Percentiles rank a stretch among this genome's conserved stretches.
phyloP scores from a whole-genome alignment of 495 filamentous ascomycete genomes.

The Thermothielavioides terrestris region DNA sequence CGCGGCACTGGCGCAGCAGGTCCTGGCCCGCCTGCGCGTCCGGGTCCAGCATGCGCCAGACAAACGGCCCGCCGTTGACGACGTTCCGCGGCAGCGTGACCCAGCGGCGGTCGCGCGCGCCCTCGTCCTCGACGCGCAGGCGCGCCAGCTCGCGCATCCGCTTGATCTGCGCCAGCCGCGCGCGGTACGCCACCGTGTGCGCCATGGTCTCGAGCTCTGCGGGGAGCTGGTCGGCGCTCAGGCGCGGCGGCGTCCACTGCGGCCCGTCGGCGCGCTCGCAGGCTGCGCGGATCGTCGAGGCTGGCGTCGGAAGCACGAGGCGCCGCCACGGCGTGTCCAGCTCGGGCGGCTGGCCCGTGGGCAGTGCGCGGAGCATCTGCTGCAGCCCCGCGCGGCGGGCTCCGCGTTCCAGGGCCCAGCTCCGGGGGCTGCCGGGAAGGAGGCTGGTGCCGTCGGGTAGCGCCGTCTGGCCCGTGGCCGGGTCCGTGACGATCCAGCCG shows the following conservation, averaged over 20 bases:
- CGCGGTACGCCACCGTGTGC: slow-evolving; percentile 4
- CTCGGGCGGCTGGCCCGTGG: slow-evolving; percentile 12
- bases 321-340: slow-evolving; percentile 22
- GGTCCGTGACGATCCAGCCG: slow-evolving; percentile 4
- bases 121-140: not conserved
- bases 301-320: slow-evolving; percentile 22
- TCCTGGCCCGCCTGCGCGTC: slow-evolving; percentile 6
- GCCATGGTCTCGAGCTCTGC: slow-evolving; percentile 15
- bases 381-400: slow-evolving; percentile 35
- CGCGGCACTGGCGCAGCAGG: slow-evolving; percentile 4
- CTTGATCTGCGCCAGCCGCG: not conserved
- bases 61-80: slow-evolving; percentile 10
- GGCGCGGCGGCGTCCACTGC: slow-evolving; percentile 11
- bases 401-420: slow-evolving; percentile 24
- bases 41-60: slow-evolving; percentile 10
- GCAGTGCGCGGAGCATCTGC: slow-evolving; percentile 25
- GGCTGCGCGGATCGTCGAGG: not conserved
- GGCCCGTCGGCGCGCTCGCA: not conserved
- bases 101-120: not conserved
- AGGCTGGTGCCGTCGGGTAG: slow-evolving; percentile 11
- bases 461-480: not conserved
- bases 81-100: slow-evolving; percentile 14
- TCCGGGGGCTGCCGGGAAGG: not conserved
- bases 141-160: slow-evolving; percentile 1
- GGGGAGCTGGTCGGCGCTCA: slow-evolving; percentile 2